Evolutionary conservation across 305 asterid species (phyloP), one percentile per base, ranked within the genome.

Genomic region (Fraxinus dipetala): DNA sequence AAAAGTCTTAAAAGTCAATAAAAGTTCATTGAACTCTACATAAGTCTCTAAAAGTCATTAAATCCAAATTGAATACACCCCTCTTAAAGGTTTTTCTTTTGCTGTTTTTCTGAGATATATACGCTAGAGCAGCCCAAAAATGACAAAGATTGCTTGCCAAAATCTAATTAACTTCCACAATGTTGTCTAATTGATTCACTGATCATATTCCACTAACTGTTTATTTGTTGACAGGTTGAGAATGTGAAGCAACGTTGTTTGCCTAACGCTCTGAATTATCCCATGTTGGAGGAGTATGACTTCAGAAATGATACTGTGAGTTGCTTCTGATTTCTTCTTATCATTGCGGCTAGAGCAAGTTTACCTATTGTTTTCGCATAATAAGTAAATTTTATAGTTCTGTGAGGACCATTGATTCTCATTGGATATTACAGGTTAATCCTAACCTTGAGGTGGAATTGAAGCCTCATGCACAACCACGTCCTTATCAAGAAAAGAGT

Each of bases 401-500:
- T 63, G n/a, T 65, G 75, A 54, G 77, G 70, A 51, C 84, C 72
- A 69, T 76, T 78, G 32, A 78, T 81, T 31, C n/a, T 83, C 80
- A 26, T 80, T 80, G 83, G 61, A 83, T 76, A 26, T 48, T 82
- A 79, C 91, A 95, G 99, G 91, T 94, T 81, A 96, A 96, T 91
- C 98, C 98, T 72, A 93, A 93, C 87, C 98, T 96, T 83, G 99
- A 92, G 84, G 91, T 96, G 88, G 99, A 96, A 90, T 80, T 96
- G 92, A 93, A 92, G 87, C 99, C 99, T 70, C 95, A 93, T 80
- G 99, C 99, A 3, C 97, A 91, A 81, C 98, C 97, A 56, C 96
- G 99, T 5, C 99, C 99, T 65, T 95, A 94, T 90, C 99, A 95
- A 89, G 99, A 94, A 85, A 96, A 96, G 91, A 94, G 98, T 93